These are phyloP conservation scores for Harringtonia aguacate DNA, from an alignment of 2,329 filamentous ascomycete genomes.

Conservation along the genomic window DNA sequence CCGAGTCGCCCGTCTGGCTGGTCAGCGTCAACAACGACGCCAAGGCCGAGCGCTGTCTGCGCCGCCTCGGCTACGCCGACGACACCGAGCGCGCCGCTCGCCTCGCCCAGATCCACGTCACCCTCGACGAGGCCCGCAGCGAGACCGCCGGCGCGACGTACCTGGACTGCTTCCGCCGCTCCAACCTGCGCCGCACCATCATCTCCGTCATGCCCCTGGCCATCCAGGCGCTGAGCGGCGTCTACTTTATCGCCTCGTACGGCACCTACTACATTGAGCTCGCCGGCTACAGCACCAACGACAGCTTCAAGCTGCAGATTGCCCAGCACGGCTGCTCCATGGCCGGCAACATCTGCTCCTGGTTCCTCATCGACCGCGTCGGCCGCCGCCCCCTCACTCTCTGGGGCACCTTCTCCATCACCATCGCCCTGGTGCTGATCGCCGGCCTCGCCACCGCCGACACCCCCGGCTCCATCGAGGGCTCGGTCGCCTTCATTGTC, in stretches of 20 bases:
- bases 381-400: constrained; percentile 25
- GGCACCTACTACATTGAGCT: constrained; percentile 30
- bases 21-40: constrained; percentile 27
- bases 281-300: constrained; percentile 24
- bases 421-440: constrained; percentile 27
- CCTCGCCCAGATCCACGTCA: constrained; percentile 18
- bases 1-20: constrained; percentile 10
- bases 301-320: constrained; percentile 16
- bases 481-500: constrained; percentile 14
- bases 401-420: constrained; percentile 22
- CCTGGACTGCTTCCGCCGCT: constrained; percentile 36
- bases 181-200: constrained; percentile 39
- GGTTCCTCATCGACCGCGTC: constrained; percentile 21
- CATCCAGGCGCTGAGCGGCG: constrained; percentile 16
- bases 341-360: constrained; percentile 25
- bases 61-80: constrained; percentile 23
- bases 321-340: constrained; percentile 26
- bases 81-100: constrained; percentile 12
- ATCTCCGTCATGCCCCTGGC: constrained; percentile 29
- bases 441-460: constrained; percentile 21
- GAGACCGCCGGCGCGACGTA: constrained; percentile 38
- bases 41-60: constrained; percentile 27
- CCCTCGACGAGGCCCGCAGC: constrained; percentile 38
- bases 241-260: constrained; percentile 26
- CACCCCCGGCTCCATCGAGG: constrained; percentile 3